Base-by-base conservation (phyloP, 108 stramenopile genomes). In the Cyclotella cryptica region DNA sequence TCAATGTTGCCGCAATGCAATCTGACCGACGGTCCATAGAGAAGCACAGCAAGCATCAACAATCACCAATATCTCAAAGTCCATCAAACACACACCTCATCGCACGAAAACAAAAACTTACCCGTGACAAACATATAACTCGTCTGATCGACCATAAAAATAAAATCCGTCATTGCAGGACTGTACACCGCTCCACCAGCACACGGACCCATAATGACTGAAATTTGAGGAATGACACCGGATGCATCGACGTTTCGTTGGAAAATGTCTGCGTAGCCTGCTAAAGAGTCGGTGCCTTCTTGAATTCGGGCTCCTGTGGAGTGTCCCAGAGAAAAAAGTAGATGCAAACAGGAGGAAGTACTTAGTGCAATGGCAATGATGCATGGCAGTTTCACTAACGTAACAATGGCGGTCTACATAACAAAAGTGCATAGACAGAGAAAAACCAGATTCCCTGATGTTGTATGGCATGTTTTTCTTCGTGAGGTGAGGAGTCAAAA, bases 111-210 rank as follows among this genome's bases (percentile, higher is more conserved):
- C 47, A 49, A n/a, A 49, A 58, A 58, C 70, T 43, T 44, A 59
- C 70, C 99, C 12, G 99, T 99, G 24, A 99, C 98, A 74, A 99
- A 99, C 98, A 98, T 99, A 87, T 98, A 97, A 29, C 90, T 91
- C 3, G 98, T 92, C 17, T 92, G 66, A 66, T 95, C 93, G 6
- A 98, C 97, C 99, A 99, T 99, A 88, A 98, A 97, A 29, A 97
- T 98, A 51, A 99, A 99, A 79, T 99, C 99, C 10, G 99, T 99
- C 97, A 99, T 98, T 64, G 98, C 99, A 0, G 99, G 99, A 57
- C 92, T 93, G 83, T 99, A 99, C 14, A 99, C 99, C 26, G 96
- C 98, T 17, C 91, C 91, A 27, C 92, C 92, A 0, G 96, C 96
- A 78, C 96, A 97, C 19, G 96, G 95, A 18, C 99, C 98, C 97